A percentile compares a stretch with the other conserved stretches of the same genome.
These are phyloP conservation scores for Pichia rugopelliculosa DNA, from an alignment of 805 yeast species.

Conservation along the genomic window DNA sequence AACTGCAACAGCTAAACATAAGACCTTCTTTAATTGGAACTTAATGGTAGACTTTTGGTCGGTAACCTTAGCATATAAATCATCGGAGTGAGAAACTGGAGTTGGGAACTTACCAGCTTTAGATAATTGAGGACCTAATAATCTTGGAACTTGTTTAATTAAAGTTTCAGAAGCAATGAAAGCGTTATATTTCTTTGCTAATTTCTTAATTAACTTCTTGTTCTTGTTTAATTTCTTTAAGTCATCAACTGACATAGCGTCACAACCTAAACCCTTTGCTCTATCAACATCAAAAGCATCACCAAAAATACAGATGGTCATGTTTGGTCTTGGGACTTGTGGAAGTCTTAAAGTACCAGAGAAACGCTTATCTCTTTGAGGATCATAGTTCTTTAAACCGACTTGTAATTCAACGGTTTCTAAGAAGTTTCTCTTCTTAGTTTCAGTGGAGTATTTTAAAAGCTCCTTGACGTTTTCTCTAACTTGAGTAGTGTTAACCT, in stretches of 20 bases:
- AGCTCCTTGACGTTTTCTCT: constrained; percentile 95
- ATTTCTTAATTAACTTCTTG: constrained; percentile 99
- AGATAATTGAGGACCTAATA: constrained; percentile 99
- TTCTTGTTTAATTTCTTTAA: constrained; percentile 99
- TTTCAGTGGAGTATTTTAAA: constrained; percentile 81
- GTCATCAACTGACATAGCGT: constrained; percentile 99
- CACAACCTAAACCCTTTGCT: constrained; percentile 98
- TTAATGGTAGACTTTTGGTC: constrained; percentile 99
- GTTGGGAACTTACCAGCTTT: constrained; percentile 99
- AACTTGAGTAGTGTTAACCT: constrained; percentile 85
- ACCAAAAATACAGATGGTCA: constrained; percentile 99
- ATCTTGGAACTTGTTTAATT: constrained; percentile 99
- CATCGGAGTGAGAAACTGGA: constrained; percentile 99
- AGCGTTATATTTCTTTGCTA: constrained; percentile 99
- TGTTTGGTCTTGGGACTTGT: constrained; percentile 99
- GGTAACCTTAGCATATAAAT: constrained; percentile 87
- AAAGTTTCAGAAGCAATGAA: constrained; percentile 98
- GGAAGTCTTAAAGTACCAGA: constrained; percentile 98
- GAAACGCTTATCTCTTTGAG: constrained; percentile 99
- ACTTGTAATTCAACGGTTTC: constrained; percentile 99
- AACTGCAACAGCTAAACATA: constrained; percentile 98
- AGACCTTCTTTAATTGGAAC: constrained; percentile 99
- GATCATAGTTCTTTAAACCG: constrained; percentile 99
- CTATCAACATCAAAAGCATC: constrained; percentile 99
- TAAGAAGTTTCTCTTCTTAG: constrained; percentile 99